Percentiles rank a stretch among this genome's conserved stretches.
Conservation (phyloP, 1,284 basidiomycete species). For the Rhodotorula mucilaginosa region DNA sequence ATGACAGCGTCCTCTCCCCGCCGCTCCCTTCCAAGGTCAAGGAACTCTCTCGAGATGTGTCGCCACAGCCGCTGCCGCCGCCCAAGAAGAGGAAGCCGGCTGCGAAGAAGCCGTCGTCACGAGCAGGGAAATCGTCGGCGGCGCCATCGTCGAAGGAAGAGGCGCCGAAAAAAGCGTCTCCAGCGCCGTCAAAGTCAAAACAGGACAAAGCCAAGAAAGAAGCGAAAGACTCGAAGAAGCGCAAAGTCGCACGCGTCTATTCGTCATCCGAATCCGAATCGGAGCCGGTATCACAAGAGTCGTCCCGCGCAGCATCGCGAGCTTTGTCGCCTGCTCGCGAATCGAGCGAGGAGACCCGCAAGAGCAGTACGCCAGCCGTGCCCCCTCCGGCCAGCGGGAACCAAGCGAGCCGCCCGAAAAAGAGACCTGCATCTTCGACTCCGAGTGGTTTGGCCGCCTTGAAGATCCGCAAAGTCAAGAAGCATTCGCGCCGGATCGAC, state of each 20-base stretch:
- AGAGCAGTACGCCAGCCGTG: no score
- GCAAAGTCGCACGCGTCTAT: conserved; percentile 12
- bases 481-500: neutral
- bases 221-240: conserved; percentile 7
- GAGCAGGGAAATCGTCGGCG: neutral
- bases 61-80: no score
- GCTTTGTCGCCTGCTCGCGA: neutral
- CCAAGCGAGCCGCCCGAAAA: conserved; percentile 15
- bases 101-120: neutral
- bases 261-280: conserved; percentile 14
- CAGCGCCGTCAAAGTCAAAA: neutral
- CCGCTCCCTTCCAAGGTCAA: neutral
- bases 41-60: no score
- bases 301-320: neutral
- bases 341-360: no score
- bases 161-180: conserved; percentile 1
- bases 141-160: conserved; percentile 1
- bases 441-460: conserved; percentile 7
- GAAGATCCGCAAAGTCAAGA: conserved; percentile 27
- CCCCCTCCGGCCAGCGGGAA: no score
- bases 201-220: neutral
- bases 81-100: no score
- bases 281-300: conserved; percentile 1
- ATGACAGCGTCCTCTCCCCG: neutral
- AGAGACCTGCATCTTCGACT: conserved; percentile 1